Percentiles rank a stretch among this genome's conserved stretches.
Conservation (phyloP, 75 land plant genomes). For the Adiantum capillusveneris region DNA sequence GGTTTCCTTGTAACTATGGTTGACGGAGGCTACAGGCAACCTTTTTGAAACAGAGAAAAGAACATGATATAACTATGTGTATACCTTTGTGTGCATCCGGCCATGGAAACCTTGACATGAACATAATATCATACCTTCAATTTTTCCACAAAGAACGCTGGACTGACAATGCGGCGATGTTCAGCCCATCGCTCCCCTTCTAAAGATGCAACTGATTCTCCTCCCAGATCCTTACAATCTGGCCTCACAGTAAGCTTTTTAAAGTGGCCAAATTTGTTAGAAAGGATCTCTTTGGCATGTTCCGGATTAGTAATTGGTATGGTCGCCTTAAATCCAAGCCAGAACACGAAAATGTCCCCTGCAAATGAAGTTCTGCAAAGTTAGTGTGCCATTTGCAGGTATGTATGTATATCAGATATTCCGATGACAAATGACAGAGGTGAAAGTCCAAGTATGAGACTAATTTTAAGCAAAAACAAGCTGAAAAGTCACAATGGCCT, state of each 20-base stretch:
- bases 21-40: too few species aligned
- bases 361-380: background rate
- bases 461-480: too few species aligned
- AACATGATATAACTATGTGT: too few species aligned
- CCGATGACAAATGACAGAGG: too few species aligned
- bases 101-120: background rate
- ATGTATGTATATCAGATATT: too few species aligned
- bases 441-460: too few species aligned
- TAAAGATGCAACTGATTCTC: constrained; percentile 60
- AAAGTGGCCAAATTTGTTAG: constrained; percentile 31
- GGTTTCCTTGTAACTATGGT: too few species aligned
- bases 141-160: too few species aligned
- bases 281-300: constrained; percentile 32
- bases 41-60: too few species aligned
- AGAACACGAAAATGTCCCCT: constrained; percentile 28
- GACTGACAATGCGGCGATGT: constrained; percentile 60
- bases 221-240: constrained; percentile 37
- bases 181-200: constrained; percentile 74
- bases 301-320: constrained; percentile 31
- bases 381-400: too few species aligned
- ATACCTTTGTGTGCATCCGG: background rate
- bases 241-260: constrained; percentile 2
- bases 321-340: constrained; percentile 34
- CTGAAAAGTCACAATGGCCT: too few species aligned
- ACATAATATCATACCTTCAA: constrained; percentile 33